These are phyloP conservation scores for Astraeus odoratus DNA, from an alignment of 768 basidiomycete genomes.

Conservation along the genomic window DNA sequence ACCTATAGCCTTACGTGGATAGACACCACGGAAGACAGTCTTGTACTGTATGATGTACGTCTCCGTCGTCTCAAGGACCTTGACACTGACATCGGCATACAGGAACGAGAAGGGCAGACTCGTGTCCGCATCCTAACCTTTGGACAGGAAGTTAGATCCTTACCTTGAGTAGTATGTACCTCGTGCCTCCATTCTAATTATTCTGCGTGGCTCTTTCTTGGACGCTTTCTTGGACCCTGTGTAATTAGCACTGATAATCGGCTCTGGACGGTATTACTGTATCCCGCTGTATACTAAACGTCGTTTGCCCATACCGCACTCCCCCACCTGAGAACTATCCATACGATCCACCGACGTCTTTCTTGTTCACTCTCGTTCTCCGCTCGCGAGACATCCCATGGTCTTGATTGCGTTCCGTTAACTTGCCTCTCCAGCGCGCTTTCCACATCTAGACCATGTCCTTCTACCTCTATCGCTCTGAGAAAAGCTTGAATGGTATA, in stretches of 20 bases:
- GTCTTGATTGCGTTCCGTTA: slow-evolving; percentile 29
- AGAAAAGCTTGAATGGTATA: slow-evolving; percentile 66
- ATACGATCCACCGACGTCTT: slow-evolving; percentile 65
- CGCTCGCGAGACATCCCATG: slow-evolving; percentile 46
- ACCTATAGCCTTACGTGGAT: slow-evolving; percentile 43
- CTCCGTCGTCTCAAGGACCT: background rate
- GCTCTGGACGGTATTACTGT: no score
- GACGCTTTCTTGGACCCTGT: background rate
- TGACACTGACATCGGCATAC: slow-evolving; percentile 2
- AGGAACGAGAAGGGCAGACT: slow-evolving; percentile 30
- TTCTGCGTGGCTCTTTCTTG: background rate
- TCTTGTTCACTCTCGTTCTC: slow-evolving; percentile 61
- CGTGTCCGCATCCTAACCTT: slow-evolving; percentile 27
- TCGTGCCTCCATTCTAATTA: background rate
- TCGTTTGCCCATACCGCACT: slow-evolving; percentile 5
- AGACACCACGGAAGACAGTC: slow-evolving; percentile 53
- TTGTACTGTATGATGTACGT: slow-evolving; percentile 50
- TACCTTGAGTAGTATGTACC: slow-evolving; percentile 6
- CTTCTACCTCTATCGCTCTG: slow-evolving; percentile 19
- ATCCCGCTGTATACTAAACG: slow-evolving; percentile 8
- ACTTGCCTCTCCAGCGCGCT: slow-evolving; percentile 44
- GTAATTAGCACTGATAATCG: no score
- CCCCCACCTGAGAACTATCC: slow-evolving; percentile 52
- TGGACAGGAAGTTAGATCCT: slow-evolving; percentile 16
- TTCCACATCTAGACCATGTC: slow-evolving; percentile 40